A percentile compares a stretch with the other conserved stretches of the same genome.
Conservation (phyloP, 1,284 basidiomycete species). For the Apiotrichum domesticum region DNA sequence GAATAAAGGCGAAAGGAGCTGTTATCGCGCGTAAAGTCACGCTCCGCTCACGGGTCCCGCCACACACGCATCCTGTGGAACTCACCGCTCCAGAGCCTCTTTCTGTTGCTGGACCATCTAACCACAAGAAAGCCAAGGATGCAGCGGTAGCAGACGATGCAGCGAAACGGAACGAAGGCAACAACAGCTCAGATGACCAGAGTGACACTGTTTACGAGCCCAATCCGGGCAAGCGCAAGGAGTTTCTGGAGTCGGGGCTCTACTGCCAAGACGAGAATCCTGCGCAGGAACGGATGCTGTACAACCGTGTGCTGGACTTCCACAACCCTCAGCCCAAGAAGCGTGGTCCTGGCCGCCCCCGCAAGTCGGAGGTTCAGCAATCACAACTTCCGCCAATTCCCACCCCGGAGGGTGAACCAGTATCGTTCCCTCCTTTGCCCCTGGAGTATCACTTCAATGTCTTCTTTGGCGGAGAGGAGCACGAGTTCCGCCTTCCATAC, state of each 20-base stretch:
- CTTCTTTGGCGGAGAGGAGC: slow-evolving; percentile 34
- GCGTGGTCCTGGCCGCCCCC: slow-evolving; percentile 3
- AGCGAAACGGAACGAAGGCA: background rate
- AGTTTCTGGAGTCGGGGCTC: slow-evolving; percentile 35
- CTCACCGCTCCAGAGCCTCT: background rate
- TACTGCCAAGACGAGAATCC: slow-evolving; percentile 38
- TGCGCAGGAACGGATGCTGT: slow-evolving; percentile 21
- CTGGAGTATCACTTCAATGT: slow-evolving; percentile 30
- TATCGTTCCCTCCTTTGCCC: slow-evolving; percentile 36
- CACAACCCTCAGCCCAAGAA: background rate
- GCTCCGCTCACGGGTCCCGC: background rate
- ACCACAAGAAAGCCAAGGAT: background rate
- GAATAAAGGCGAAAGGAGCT: slow-evolving; percentile 6
- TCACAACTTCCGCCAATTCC: slow-evolving; percentile 3
- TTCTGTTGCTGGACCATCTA: background rate
- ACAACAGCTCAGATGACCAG: background rate
- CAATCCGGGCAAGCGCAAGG: slow-evolving; percentile 24
- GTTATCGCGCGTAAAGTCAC: slow-evolving; percentile 8
- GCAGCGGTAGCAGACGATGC: too few relatives aligned
- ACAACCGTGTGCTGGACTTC: slow-evolving; percentile 25
- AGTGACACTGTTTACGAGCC: background rate
- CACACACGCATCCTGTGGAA: background rate
- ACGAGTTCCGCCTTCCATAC: slow-evolving; percentile 43
- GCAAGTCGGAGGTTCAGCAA: background rate
- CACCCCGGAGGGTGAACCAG: background rate